A percentile compares a stretch with the other conserved stretches of the same genome.
phyloP scores from a whole-genome alignment of 768 basidiomycete genomes.

The Cystofilobasidium bisporidii region DNA sequence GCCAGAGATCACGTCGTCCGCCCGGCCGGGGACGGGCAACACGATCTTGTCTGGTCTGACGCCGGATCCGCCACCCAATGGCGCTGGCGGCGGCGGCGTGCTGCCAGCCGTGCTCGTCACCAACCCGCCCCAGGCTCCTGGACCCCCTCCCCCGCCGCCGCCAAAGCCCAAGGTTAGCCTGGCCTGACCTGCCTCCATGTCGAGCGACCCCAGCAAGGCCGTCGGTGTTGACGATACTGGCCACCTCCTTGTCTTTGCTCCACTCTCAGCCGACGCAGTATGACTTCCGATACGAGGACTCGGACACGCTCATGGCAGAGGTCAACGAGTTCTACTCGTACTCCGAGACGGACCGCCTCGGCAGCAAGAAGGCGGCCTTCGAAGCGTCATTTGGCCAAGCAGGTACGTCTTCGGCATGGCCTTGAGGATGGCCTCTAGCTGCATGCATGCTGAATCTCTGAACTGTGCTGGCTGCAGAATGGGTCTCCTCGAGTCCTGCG shows the following conservation, averaged over 20 bases:
- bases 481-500: neutral
- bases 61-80: neutral
- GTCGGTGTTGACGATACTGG: neutral
- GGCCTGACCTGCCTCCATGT: neutral
- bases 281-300: constrained; percentile 91
- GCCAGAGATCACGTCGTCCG: neutral
- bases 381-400: constrained; percentile 55
- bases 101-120: neutral
- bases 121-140: neutral
- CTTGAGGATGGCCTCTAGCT: neutral
- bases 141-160: constrained; percentile 2
- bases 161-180: constrained; percentile 21
- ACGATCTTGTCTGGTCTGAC: neutral
- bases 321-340: constrained; percentile 98
- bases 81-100: neutral
- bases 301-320: constrained; percentile 90
- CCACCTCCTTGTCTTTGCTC: neutral
- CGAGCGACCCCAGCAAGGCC: neutral
- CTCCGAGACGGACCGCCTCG: constrained; percentile 83
- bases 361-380: constrained; percentile 80
- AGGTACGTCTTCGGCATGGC: neutral
- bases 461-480: too few species aligned
- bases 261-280: constrained; percentile 42
- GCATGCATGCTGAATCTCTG: neutral
- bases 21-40: neutral